phyloP scores from a whole-genome alignment of 441 rosid genomes.

The Populus hybrid region DNA sequence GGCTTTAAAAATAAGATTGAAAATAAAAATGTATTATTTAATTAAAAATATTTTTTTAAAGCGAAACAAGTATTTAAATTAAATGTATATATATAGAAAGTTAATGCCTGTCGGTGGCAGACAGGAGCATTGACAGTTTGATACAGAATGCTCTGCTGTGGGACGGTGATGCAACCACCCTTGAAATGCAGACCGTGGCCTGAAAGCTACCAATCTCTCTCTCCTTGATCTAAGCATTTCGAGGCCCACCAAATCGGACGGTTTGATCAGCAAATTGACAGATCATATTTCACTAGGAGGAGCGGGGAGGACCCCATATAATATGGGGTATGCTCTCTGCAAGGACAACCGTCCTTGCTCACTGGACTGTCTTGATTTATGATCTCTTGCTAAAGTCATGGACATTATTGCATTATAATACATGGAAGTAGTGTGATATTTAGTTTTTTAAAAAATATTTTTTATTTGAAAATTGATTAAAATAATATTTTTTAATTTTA shows the following conservation, averaged over 20 bases:
- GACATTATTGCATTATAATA: no score
- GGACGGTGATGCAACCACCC: background rate
- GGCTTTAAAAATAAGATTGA: no score
- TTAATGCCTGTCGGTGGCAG: slow-evolving; percentile 16
- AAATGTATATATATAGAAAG: no score
- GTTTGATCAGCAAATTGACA: slow-evolving; percentile 16
- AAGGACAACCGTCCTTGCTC: background rate
- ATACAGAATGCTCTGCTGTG: background rate
- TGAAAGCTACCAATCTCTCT: background rate
- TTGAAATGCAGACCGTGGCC: background rate
- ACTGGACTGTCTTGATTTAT: background rate
- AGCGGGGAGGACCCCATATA: background rate
- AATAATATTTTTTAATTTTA: no score
- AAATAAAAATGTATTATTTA: background rate
- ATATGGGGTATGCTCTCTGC: background rate
- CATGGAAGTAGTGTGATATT: no score
- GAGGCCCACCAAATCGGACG: slow-evolving; percentile 9
- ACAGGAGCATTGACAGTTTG: background rate
- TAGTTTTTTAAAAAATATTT: no score
- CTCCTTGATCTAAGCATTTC: background rate
- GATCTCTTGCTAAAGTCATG: no score
- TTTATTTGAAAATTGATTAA: no score
- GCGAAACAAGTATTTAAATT: no score
- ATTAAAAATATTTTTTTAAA: no score
- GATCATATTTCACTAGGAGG: slow-evolving; percentile 7